phyloP scores from a whole-genome alignment of 2,329 filamentous ascomycete genomes.

The Penicillium sp. region DNA sequence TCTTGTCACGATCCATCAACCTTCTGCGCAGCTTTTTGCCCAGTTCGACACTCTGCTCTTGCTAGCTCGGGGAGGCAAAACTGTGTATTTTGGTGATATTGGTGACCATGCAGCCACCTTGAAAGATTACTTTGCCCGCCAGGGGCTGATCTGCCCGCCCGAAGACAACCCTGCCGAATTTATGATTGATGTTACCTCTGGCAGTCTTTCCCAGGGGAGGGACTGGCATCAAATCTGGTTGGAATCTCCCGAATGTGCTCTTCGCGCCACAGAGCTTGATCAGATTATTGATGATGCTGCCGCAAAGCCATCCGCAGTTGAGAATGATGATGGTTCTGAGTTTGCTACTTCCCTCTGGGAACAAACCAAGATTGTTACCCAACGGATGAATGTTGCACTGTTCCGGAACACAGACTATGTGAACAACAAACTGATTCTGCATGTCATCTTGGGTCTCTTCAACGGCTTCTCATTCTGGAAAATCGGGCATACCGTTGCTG shows the following conservation, averaged over 20 bases:
- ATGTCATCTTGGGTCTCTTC: slow-evolving; percentile 5
- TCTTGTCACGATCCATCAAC: slow-evolving; percentile 65
- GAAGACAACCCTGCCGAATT: slow-evolving; percentile 10
- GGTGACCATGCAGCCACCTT: slow-evolving; percentile 62
- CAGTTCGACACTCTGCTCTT: slow-evolving; percentile 68
- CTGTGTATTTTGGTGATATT: slow-evolving; percentile 66
- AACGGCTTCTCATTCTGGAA: slow-evolving; percentile 12
- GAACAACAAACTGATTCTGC: slow-evolving; percentile 9
- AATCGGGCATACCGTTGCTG: background rate
- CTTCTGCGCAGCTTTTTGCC: slow-evolving; percentile 62
- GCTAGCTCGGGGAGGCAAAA: slow-evolving; percentile 62
- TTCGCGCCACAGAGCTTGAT: slow-evolving; percentile 3
- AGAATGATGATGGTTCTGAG: slow-evolving; percentile 8
- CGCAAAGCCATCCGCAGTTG: slow-evolving; percentile 1
- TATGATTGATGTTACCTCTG: slow-evolving; percentile 46
- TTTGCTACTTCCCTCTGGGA: slow-evolving; percentile 10
- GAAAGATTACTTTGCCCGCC: slow-evolving; percentile 63
- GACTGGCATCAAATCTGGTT: slow-evolving; percentile 13
- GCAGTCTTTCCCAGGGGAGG: slow-evolving; percentile 53
- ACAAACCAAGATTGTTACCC: slow-evolving; percentile 10
- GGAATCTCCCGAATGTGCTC: slow-evolving; percentile 3
- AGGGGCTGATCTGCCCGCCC: slow-evolving; percentile 50
- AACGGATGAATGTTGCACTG: slow-evolving; percentile 8
- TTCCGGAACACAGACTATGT: slow-evolving; percentile 11
- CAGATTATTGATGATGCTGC: slow-evolving; percentile 4